Base-by-base conservation (phyloP, 768 basidiomycete species). In the Suillus subalutaceus region DNA sequence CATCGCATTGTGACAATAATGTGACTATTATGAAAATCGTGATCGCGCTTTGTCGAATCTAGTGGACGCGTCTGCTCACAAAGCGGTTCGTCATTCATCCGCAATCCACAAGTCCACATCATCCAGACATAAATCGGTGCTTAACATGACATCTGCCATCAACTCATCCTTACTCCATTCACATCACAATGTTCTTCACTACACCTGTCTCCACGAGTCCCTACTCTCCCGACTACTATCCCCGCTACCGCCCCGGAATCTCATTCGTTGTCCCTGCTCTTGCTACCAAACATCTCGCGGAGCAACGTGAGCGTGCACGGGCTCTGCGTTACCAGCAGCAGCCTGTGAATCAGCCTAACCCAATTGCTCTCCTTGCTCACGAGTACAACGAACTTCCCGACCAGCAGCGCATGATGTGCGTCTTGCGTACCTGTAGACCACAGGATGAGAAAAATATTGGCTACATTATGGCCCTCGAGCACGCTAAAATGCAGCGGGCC, bases 221-320 rank as follows among this genome's bases (percentile, higher is more conserved):
- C 15, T 26, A 52, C 26, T 13, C 15, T 1, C 23, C 8, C 30
- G 4, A 30, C 38, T 50, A 8, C 52, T 8, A 53, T 30, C 26
- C 30, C 13, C n/a, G 23, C 50, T 16, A 26, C 26, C 15, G 15
- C 26, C 50, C 26, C n/a, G 6, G 23, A 26, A 7, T 15, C 26
- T 4, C 15, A 16, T 30, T 8, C 16, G 23, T 12, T 20, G 10
- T 5, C 6, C n/a, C 41, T 20, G 23, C 13, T 32, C 50, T n/a
- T 56, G 20, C 82, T 30, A 78, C 79, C 15, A 70, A 74, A 46
- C 69, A 72, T 41, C 62, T 73, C 43, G 75, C 71, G 58, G 15
- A 26, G 26, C 50, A 52, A 52, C 26, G 50, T 52, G 52, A 30
- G 8, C 52, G 52, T 53, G 52, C 52, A 30, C 8, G 16, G 16